Percentiles rank a stretch among this genome's conserved stretches.
phyloP scores from a whole-genome alignment of 2,329 filamentous ascomycete genomes.

The Neophaeococcomyces mojaviensis region DNA sequence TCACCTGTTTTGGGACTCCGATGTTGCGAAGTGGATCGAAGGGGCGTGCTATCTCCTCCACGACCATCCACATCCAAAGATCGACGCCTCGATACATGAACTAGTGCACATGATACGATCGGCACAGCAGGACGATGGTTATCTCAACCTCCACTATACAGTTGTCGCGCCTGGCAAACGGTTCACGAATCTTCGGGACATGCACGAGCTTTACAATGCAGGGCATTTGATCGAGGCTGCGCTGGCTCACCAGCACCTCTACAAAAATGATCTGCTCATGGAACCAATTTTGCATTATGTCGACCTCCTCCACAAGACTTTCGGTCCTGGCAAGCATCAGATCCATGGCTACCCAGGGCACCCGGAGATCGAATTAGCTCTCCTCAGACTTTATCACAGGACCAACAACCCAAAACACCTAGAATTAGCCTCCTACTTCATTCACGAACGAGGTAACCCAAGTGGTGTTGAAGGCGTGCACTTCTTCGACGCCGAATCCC shows the following conservation, averaged over 20 bases:
- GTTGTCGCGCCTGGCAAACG: slow-evolving; percentile 50
- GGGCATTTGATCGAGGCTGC: slow-evolving; percentile 57
- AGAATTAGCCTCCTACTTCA: slow-evolving; percentile 49
- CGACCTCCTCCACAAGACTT: slow-evolving; percentile 42
- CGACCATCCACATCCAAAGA: slow-evolving; percentile 36
- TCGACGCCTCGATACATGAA: slow-evolving; percentile 47
- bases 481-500: slow-evolving; percentile 50
- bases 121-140: slow-evolving; percentile 54
- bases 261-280: slow-evolving; percentile 45
- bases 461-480: slow-evolving; percentile 41
- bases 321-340: slow-evolving; percentile 45
- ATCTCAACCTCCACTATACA: slow-evolving; percentile 57
- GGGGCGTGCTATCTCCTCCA: slow-evolving; percentile 51
- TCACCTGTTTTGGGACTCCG: slow-evolving; percentile 51
- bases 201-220: slow-evolving; percentile 57
- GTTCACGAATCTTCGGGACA: slow-evolving; percentile 53
- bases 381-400: slow-evolving; percentile 39
- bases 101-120: slow-evolving; percentile 50
- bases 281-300: slow-evolving; percentile 50
- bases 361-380: slow-evolving; percentile 47
- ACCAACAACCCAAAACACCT: slow-evolving; percentile 35
- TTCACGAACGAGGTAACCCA: slow-evolving; percentile 51
- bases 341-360: slow-evolving; percentile 55
- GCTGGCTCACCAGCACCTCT: slow-evolving; percentile 48
- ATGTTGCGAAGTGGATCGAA: slow-evolving; percentile 56